These are phyloP conservation scores for Mesembryanthemum crystallinum DNA, from an alignment of 148 eudicot genomes.

Conservation along the genomic window DNA sequence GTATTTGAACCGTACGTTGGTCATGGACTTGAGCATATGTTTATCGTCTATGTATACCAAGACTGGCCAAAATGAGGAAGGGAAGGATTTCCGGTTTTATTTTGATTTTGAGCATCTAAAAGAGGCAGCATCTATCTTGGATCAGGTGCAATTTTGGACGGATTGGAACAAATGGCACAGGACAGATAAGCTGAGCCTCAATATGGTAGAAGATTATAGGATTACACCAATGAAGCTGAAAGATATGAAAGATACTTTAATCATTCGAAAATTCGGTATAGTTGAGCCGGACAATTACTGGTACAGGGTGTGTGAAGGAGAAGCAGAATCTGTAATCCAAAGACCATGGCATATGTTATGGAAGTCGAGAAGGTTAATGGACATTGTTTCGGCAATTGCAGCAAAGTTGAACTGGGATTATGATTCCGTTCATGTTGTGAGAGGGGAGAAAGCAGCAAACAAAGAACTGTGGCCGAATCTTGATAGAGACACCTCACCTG, in stretches of 20 bases:
- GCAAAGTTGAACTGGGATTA: constrained; percentile 85
- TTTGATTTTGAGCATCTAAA: constrained; percentile 93
- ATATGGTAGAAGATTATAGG: constrained; percentile 74
- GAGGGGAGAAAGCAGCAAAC: constrained; percentile 84
- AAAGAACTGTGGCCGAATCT: constrained; percentile 85
- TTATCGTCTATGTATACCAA: constrained; percentile 72
- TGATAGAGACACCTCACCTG: constrained; percentile 78
- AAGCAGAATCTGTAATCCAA: constrained; percentile 71
- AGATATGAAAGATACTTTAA: constrained; percentile 53
- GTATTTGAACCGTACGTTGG: constrained; percentile 80
- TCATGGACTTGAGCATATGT: constrained; percentile 82
- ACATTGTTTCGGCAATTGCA: constrained; percentile 74
- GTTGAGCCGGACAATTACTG: constrained; percentile 97
- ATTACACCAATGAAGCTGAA: constrained; percentile 71
- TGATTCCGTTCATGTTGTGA: constrained; percentile 75
- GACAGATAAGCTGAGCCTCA: constrained; percentile 46
- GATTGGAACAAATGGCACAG: constrained; percentile 82
- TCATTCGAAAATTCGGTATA: constrained; percentile 77
- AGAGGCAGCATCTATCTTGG: constrained; percentile 81
- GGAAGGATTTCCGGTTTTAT: constrained; percentile 90
- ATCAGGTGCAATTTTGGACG: constrained; percentile 70
- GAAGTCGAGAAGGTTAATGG: constrained; percentile 88
- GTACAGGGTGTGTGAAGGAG: constrained; percentile 97
- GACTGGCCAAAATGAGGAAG: constrained; percentile 71
- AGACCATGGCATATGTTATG: constrained; percentile 91